Evolutionary conservation across 495 filamentous ascomycete species (phyloP).

Genomic region (Xylona heveae): DNA sequence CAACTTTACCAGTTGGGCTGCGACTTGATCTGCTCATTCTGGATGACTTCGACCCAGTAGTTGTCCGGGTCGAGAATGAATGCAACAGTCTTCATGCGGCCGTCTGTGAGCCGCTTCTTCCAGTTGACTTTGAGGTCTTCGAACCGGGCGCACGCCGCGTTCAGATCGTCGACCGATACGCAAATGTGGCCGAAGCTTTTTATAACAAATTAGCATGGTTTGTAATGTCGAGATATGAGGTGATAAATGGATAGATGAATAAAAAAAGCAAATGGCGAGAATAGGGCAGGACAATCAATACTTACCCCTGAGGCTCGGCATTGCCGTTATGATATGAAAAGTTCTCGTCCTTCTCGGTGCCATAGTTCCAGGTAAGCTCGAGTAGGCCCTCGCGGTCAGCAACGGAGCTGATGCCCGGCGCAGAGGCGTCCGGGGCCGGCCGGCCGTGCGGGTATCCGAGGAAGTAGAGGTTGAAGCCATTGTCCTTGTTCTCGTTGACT

Average conservation of each 20-base stretch:
- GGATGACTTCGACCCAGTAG: conserved; percentile 83
- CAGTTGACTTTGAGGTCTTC: conserved; percentile 65
- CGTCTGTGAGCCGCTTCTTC: conserved; percentile 88
- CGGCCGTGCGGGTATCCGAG: conserved; percentile 48
- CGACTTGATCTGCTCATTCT: conserved; percentile 40
- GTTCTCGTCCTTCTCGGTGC: conserved; percentile 70
- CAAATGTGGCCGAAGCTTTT: conserved; percentile 85
- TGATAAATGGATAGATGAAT: not conserved
- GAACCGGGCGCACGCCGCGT: conserved; percentile 66
- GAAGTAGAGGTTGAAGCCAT: conserved; percentile 81
- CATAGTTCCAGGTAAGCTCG: conserved; percentile 92
- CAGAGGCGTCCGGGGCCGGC: conserved; percentile 22
- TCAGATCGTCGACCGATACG: conserved; percentile 73
- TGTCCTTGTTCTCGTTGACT: conserved; percentile 44
- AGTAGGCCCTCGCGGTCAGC: conserved; percentile 62
- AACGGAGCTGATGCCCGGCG: conserved; percentile 28
- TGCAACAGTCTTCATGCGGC: conserved; percentile 85
- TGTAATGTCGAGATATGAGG: too few species aligned
- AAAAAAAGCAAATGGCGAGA: too few species aligned
- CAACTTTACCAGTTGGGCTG: conserved; percentile 24
- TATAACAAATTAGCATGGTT: too few species aligned
- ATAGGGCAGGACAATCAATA: not conserved
- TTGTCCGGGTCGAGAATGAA: conserved; percentile 84
- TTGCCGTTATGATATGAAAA: conserved; percentile 91
- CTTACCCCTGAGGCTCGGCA: conserved; percentile 61